Conservation (phyloP, 164 flowering plant species). For the Magnolia kwangsiensis region DNA sequence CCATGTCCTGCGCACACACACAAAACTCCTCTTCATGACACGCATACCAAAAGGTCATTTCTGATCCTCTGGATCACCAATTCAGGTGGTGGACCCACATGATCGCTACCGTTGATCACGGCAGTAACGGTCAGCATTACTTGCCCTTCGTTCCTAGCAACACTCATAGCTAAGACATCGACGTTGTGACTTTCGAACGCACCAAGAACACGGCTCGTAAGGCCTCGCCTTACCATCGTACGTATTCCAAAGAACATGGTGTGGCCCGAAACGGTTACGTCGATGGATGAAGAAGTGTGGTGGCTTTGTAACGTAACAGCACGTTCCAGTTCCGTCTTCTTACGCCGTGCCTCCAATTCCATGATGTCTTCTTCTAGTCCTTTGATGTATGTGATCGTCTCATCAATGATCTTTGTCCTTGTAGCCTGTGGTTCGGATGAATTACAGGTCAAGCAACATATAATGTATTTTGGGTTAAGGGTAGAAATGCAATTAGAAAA, state of each 20-base stretch:
- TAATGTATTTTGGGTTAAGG: neutral
- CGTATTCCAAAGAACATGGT: slow-evolving; percentile 3
- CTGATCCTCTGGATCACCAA: neutral
- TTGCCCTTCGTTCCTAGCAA: neutral
- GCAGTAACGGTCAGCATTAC: neutral
- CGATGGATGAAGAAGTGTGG: neutral
- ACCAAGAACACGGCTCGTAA: neutral
- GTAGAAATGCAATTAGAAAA: neutral
- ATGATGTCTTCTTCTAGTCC: neutral
- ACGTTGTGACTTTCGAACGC: slow-evolving; percentile 1
- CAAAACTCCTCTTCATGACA: neutral
- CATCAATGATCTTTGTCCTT: neutral
- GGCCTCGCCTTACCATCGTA: neutral
- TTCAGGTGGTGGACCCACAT: neutral
- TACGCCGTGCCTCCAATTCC: neutral
- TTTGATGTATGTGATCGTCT: neutral
- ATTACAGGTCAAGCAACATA: neutral
- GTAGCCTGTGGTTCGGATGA: neutral
- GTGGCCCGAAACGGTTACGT: neutral
- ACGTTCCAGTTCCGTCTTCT: neutral
- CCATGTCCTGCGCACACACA: neutral
- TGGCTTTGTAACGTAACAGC: neutral
- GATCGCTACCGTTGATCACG: neutral
- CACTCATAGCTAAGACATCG: neutral
- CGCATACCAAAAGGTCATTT: neutral